phyloP scores from a whole-genome alignment of 768 basidiomycete species.

The Suillus subalutaceus region DNA sequence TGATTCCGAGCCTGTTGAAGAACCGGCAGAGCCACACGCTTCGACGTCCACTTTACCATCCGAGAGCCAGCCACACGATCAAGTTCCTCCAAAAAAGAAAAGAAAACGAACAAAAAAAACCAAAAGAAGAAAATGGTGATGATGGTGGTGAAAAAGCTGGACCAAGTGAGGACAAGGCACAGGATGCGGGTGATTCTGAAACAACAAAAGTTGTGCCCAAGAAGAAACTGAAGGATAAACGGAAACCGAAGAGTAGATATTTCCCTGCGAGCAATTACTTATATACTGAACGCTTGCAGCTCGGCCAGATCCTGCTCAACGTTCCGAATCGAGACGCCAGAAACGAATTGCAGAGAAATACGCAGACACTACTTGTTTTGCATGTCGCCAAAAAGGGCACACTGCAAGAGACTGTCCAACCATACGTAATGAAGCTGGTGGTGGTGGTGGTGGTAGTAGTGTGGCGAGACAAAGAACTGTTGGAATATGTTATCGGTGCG shows the following conservation, averaged over 20 bases:
- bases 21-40: conserved; percentile 6
- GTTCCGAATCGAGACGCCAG: conserved; percentile 63
- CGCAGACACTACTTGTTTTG: conserved; percentile 75
- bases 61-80: conserved; percentile 15
- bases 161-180: conserved; percentile 18
- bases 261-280: conserved; percentile 8
- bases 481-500: conserved; percentile 76
- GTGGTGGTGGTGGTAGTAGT: conserved; percentile 23
- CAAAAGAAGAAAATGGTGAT: conserved; percentile 27
- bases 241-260: conserved; percentile 26
- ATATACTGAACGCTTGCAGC: conserved; percentile 13
- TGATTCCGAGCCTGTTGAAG: conserved; percentile 11
- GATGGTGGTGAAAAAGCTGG: conserved; percentile 3
- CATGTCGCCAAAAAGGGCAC: conserved; percentile 84
- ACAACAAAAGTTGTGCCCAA: conserved; percentile 16
- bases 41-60: conserved; percentile 1
- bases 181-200: conserved; percentile 21
- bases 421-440: conserved; percentile 22
- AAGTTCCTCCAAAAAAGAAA: conserved; percentile 54
- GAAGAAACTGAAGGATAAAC: conserved; percentile 33
- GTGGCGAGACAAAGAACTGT: conserved; percentile 34
- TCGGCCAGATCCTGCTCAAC: conserved; percentile 25
- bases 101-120: conserved; percentile 56
- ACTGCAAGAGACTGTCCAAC: conserved; percentile 80
- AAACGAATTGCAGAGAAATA: conserved; percentile 62